Conservation (phyloP, 2,329 filamentous ascomycete species). For the Beauveria brongniartii region DNA sequence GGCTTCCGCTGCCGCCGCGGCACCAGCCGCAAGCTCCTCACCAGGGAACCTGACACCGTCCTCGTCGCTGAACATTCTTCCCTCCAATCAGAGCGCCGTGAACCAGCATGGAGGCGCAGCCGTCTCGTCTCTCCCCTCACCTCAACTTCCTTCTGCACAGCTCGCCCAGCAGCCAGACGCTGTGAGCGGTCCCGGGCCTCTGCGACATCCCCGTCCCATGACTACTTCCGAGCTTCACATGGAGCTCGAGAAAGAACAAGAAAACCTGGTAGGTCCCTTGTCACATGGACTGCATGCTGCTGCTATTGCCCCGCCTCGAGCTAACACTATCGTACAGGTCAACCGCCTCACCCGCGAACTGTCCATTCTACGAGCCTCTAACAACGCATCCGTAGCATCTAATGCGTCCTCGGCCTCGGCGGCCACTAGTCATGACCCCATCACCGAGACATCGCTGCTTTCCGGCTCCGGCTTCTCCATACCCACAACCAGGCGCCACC, state of each 20-base stretch:
- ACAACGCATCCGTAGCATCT: conserved; percentile 58
- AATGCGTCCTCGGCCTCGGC: conserved; percentile 57
- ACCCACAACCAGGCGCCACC: conserved; percentile 45
- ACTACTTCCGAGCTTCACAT: conserved; percentile 84
- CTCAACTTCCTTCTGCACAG: conserved; percentile 19
- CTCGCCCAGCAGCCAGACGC: conserved; percentile 26
- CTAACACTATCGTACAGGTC: conserved; percentile 45
- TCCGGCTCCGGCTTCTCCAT: conserved; percentile 51
- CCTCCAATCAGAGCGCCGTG: conserved; percentile 45
- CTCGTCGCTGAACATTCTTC: conserved; percentile 47
- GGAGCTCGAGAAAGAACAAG: conserved; percentile 89
- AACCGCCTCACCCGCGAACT: conserved; percentile 90
- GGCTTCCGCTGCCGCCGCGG: conserved; percentile 27
- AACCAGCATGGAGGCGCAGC: conserved; percentile 22
- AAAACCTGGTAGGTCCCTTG: conserved; percentile 64
- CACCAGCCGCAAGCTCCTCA: conserved; percentile 6
- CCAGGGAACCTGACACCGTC: conserved; percentile 21
- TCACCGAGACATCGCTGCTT: conserved; percentile 43
- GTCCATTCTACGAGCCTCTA: conserved; percentile 64
- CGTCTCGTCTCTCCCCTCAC: conserved; percentile 24
- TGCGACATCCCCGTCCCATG: conserved; percentile 79
- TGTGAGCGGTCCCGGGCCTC: conserved; percentile 56
- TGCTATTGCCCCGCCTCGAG: neutral
- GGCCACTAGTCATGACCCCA: conserved; percentile 39
- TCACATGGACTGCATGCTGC: neutral